Base-by-base conservation (phyloP, 805 yeast genomes). In the Yamadazyma endophytica region DNA sequence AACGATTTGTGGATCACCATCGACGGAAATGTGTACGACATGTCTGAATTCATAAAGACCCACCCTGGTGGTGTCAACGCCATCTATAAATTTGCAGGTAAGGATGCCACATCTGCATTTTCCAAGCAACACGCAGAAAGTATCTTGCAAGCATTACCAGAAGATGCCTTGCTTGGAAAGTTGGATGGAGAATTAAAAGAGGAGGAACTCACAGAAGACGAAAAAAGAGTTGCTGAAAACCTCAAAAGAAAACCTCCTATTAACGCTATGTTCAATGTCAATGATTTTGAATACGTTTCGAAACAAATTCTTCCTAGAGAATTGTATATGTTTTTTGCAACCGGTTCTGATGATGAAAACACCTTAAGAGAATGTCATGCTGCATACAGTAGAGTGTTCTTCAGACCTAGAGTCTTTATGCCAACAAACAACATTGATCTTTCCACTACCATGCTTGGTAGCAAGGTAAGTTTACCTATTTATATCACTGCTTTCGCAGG, bases 281-380 rank as follows among this genome's bases (percentile, higher is more conserved):
- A 26, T 11, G 73, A 67, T 31, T 67, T 68, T 30, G 73, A 67
- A 39, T 46, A 42, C 18, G 47, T 64, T 13, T 70, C 73, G 6
- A 49, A 49, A 26, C 38, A 56, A 25, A 47, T 50, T 5, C 42
- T 66, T 15, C 52, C 66, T 3, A 39, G 33, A 4, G 36, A 44
- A 2, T 60, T 66, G 0, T 66, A 58, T 52, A 50, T 54, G n/a
- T 73, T 36, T 26, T 40, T 27, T 21, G 12, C 32, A 13, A 74
- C 85, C 22, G 96, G 88, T 9, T 73, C 95, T 4, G 95, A 85
- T 53, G 96, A 88, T 54, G 96, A 88, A 58, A 73, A 85, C 44
- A 70, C 95, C 2, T 51, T 82, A 52, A 73, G 96, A 44, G 96
- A 88, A 49, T 88, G 87, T 61, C 96, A 86, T 54, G 70, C 76